Conservation (phyloP, 495 filamentous ascomycete genomes). For the Sporormia fimetaria region DNA sequence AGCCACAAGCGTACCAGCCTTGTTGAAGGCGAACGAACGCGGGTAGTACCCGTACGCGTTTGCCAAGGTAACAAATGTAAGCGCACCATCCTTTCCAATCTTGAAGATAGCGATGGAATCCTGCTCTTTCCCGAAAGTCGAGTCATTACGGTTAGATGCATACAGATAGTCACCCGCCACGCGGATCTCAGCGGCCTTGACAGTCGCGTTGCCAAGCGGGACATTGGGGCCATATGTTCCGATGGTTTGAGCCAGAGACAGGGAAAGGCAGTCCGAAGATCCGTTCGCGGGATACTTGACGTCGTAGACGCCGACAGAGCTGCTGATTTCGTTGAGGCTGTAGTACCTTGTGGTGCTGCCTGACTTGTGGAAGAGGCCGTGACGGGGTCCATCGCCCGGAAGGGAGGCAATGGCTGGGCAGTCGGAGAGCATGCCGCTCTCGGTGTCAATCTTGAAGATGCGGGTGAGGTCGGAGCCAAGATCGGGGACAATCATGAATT, state of each 20-base stretch:
- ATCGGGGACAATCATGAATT: conserved; percentile 57
- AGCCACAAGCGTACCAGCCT: conserved; percentile 47
- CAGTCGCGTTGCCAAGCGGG: conserved; percentile 27
- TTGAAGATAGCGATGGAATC: conserved; percentile 29
- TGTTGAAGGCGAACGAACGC: conserved; percentile 55
- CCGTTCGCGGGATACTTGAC: conserved; percentile 38
- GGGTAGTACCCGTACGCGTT: conserved; percentile 34
- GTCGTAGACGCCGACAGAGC: conserved; percentile 38
- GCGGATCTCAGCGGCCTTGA: conserved; percentile 34
- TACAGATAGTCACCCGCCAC: conserved; percentile 6
- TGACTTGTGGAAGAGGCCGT: conserved; percentile 47
- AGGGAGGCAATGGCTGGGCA: conserved; percentile 28
- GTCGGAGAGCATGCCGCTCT: conserved; percentile 28
- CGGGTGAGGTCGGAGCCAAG: conserved; percentile 61
- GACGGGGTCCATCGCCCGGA: conserved; percentile 54
- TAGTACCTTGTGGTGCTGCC: conserved; percentile 44
- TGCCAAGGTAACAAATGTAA: conserved; percentile 41
- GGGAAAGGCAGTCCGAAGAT: conserved; percentile 28
- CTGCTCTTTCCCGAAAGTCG: conserved; percentile 24
- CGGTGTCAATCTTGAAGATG: conserved; percentile 44
- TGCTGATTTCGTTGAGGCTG: conserved; percentile 50
- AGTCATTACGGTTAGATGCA: conserved; percentile 38
- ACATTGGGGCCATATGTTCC: conserved; percentile 37
- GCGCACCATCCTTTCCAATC: conserved; percentile 34
- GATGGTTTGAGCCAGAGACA: conserved; percentile 39